Conservation (phyloP, 164 flowering plant species). For the Piper betle region DNA sequence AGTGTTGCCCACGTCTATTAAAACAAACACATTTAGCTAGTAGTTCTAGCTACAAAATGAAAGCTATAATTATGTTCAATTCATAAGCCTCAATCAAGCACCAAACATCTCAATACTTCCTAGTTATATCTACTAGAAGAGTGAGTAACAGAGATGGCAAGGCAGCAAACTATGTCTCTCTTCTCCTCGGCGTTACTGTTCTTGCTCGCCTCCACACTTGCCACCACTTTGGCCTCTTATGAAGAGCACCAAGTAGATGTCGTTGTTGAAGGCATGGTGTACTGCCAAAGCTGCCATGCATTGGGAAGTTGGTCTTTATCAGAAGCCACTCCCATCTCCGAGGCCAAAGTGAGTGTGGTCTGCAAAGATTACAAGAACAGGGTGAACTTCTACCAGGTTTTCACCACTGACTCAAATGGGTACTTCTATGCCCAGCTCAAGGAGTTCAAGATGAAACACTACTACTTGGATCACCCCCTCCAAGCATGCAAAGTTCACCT, state of each 20-base stretch:
- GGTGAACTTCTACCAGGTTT: constrained; percentile 51
- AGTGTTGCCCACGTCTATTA: constrained; percentile 1
- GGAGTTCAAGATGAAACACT: constrained; percentile 37
- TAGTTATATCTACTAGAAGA: background rate
- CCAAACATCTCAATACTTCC: background rate
- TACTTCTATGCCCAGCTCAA: constrained; percentile 62
- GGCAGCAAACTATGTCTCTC: constrained; percentile 11
- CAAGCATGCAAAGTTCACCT: constrained; percentile 59
- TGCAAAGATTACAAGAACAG: constrained; percentile 54
- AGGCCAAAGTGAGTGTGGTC: constrained; percentile 49
- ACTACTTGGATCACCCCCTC: constrained; percentile 60
- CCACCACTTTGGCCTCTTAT: constrained; percentile 3
- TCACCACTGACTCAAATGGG: constrained; percentile 32
- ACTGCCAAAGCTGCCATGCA: constrained; percentile 65
- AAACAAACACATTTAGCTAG: background rate
- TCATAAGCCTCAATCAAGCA: background rate
- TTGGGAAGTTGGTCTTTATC: constrained; percentile 44
- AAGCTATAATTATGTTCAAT: background rate
- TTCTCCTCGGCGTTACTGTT: constrained; percentile 24
- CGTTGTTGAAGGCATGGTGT: constrained; percentile 72
- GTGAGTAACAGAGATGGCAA: constrained; percentile 24
- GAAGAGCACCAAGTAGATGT: constrained; percentile 24
- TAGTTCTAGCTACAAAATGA: background rate
- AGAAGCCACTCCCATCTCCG: constrained; percentile 41
- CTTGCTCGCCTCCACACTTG: constrained; percentile 21